phyloP scores from a whole-genome alignment of 306 rosid genomes.

The Ceratonia siliqua region DNA sequence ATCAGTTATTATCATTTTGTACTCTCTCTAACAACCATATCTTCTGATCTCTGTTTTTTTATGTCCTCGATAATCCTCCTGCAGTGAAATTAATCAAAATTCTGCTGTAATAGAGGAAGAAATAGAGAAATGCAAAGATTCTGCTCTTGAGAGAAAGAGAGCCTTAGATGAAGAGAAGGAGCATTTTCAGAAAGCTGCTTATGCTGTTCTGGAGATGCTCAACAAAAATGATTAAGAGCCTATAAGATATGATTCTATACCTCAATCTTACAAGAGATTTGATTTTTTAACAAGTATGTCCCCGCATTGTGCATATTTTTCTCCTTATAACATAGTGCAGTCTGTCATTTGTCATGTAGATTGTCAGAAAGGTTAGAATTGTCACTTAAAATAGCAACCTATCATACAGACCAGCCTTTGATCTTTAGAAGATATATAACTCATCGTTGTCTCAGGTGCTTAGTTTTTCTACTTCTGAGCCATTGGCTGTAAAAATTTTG shows the following conservation, averaged over 20 bases:
- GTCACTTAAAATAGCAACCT: conserved; percentile 6
- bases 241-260: conserved; percentile 27
- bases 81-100: conserved; percentile 9
- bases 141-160: conserved; percentile 53
- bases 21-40: not conserved
- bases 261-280: not conserved
- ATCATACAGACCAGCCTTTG: not conserved
- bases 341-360: not conserved
- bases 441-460: conserved; percentile 51
- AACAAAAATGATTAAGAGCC: conserved; percentile 32
- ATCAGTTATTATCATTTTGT: not conserved
- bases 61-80: not conserved
- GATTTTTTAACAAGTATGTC: not conserved
- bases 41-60: not conserved
- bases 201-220: conserved; percentile 53
- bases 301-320: not conserved
- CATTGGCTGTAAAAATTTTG: too few species aligned
- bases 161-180: conserved; percentile 54
- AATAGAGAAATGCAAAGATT: conserved; percentile 53
- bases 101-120: conserved; percentile 49
- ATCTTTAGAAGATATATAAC: conserved; percentile 41
- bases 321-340: not conserved
- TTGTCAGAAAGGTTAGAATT: not conserved
- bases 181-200: conserved; percentile 62
- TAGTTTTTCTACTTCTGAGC: conserved; percentile 44